Evolutionary conservation across 768 basidiomycete genomes (phyloP).

Genomic region (Candolleomyces eurysporus): DNA sequence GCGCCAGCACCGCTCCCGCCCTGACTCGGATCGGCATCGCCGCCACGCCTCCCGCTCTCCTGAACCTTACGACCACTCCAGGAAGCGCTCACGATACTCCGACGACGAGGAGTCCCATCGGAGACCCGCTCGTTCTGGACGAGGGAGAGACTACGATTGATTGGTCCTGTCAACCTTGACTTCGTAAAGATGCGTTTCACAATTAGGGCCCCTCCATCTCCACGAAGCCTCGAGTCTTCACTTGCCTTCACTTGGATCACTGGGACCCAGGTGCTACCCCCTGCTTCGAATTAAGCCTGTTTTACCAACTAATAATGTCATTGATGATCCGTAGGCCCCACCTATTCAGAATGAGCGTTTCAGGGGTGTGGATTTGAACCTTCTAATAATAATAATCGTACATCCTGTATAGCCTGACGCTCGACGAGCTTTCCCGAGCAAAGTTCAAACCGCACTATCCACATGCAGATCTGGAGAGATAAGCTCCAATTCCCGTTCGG

Average conservation of each 20-base stretch:
- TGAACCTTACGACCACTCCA: constrained; percentile 11
- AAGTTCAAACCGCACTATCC: no score
- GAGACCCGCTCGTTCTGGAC: neutral
- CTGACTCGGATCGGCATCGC: constrained; percentile 13
- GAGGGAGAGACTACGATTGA: constrained; percentile 3
- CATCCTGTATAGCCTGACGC: no score
- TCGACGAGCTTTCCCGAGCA: no score
- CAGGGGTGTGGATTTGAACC: neutral
- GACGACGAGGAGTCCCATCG: constrained; percentile 15
- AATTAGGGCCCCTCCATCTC: neutral
- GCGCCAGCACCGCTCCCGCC: constrained; percentile 12
- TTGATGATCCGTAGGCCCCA: neutral
- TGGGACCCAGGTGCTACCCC: no score
- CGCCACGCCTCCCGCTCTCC: constrained; percentile 17
- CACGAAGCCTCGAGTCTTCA: neutral
- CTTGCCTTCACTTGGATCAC: no score
- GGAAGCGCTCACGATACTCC: constrained; percentile 11
- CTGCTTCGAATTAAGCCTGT: neutral
- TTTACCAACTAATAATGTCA: neutral
- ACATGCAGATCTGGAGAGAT: no score
- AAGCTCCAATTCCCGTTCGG: no score
- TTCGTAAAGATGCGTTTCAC: neutral
- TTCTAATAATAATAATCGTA: neutral
- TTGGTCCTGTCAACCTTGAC: neutral
- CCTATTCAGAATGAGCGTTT: neutral